phyloP scores from a whole-genome alignment of 352 stramenopile species.

The Pythium phragmiticola region DNA sequence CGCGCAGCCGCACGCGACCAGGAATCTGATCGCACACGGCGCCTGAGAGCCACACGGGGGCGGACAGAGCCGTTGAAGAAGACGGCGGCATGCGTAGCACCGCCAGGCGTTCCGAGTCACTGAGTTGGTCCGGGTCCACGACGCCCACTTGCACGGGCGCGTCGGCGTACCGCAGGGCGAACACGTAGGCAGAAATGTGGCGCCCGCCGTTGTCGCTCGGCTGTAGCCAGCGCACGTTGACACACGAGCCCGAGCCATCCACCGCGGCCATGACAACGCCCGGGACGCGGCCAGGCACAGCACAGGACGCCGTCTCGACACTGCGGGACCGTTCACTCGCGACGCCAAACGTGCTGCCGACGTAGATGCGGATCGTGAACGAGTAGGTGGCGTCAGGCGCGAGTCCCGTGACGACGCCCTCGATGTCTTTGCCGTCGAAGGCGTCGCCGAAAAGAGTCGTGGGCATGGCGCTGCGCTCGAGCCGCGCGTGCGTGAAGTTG shows the following conservation, averaged over 20 bases:
- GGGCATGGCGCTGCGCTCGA: constrained; percentile 59
- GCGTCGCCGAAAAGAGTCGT: constrained; percentile 71
- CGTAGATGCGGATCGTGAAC: constrained; percentile 67
- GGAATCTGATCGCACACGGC: constrained; percentile 53
- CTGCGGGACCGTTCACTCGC: constrained; percentile 49
- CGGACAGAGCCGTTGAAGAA: too few relatives aligned
- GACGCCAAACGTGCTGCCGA: constrained; percentile 52
- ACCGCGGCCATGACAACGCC: constrained; percentile 38
- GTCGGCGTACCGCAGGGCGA: constrained; percentile 27
- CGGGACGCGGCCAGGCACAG: constrained; percentile 36
- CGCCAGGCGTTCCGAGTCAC: constrained; percentile 1
- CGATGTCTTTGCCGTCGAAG: constrained; percentile 77
- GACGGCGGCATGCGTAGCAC: not conserved
- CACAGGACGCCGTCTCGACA: constrained; percentile 41
- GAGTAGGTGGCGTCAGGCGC: constrained; percentile 60
- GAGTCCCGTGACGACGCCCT: constrained; percentile 51
- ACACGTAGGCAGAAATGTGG: constrained; percentile 42
- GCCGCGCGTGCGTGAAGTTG: constrained; percentile 52
- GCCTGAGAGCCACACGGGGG: constrained; percentile 29
- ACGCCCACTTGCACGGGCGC: constrained; percentile 15
- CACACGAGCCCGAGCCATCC: constrained; percentile 29
- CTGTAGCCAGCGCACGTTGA: constrained; percentile 57
- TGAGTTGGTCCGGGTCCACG: not conserved
- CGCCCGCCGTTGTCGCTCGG: constrained; percentile 55
- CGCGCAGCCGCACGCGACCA: constrained; percentile 47